Percentiles rank a stretch among this genome's conserved stretches.
phyloP scores from a whole-genome alignment of 441 rosid genomes.

The Populus tomentosa region DNA sequence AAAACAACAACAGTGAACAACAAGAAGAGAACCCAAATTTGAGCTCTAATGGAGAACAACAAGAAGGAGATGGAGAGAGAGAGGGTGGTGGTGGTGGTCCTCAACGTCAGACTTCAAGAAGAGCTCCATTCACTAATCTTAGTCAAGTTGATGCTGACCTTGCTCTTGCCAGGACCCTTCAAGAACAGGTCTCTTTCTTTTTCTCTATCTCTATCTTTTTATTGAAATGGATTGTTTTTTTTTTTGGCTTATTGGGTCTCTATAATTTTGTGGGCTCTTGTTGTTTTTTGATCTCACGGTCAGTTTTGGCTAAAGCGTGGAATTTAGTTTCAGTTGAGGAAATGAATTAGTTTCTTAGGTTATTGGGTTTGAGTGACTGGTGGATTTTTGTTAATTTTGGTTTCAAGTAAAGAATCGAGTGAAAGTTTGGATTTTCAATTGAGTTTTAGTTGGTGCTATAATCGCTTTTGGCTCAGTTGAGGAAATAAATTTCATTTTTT shows the following conservation, averaged over 20 bases:
- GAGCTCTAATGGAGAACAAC: neutral
- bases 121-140: constrained; percentile 76
- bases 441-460: neutral
- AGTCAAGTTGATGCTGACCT: constrained; percentile 92
- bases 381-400: neutral
- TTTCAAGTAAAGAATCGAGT: neutral
- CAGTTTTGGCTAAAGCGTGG: neutral
- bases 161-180: constrained; percentile 90
- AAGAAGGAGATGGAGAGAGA: constrained; percentile 10
- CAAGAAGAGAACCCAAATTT: neutral
- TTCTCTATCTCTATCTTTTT: neutral
- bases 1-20: constrained; percentile 13
- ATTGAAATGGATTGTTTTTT: neutral
- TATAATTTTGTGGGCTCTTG: neutral
- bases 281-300: neutral
- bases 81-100: constrained; percentile 25
- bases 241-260: constrained; percentile 2
- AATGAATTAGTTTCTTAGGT: neutral
- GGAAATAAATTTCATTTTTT: no score
- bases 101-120: constrained; percentile 31
- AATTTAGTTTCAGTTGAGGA: neutral
- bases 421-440: neutral
- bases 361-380: neutral
- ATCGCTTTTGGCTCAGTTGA: neutral
- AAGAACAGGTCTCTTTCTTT: constrained; percentile 63